Percentiles rank a stretch among this genome's conserved stretches.
Evolutionary conservation across 2,329 filamentous ascomycete genomes (phyloP).

Genomic region (Penicillium sp.): DNA sequence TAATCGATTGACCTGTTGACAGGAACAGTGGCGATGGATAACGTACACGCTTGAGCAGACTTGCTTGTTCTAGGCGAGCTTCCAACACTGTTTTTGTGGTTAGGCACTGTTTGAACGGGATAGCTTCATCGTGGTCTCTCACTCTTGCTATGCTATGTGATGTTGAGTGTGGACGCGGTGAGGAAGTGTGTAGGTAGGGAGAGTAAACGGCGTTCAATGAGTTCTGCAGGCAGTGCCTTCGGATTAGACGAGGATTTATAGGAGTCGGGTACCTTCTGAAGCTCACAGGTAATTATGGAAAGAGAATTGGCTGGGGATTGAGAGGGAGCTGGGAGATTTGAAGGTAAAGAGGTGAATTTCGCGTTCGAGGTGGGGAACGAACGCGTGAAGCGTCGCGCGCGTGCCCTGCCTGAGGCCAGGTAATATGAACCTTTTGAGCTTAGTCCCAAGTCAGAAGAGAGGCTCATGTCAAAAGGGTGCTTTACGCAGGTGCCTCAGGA

Average conservation of each 20-base stretch:
- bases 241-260: constrained; percentile 4
- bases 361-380: constrained; percentile 17
- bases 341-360: constrained; percentile 12
- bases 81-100: constrained; percentile 73
- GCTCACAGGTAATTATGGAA: constrained; percentile 9
- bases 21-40: background rate
- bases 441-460: constrained; percentile 1
- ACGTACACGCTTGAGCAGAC: constrained; percentile 88
- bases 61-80: constrained; percentile 93
- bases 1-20: constrained; percentile 10
- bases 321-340: constrained; percentile 11
- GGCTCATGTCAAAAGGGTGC: constrained; percentile 2
- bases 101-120: constrained; percentile 10
- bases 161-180: constrained; percentile 15
- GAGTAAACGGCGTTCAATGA: background rate
- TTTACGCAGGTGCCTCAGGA: background rate
- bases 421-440: constrained; percentile 14
- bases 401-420: constrained; percentile 10
- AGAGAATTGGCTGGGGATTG: constrained; percentile 6
- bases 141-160: constrained; percentile 15
- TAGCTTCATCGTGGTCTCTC: constrained; percentile 1
- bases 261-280: background rate
- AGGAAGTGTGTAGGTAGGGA: background rate
- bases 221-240: background rate
- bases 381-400: constrained; percentile 6